Percentiles rank a stretch among this genome's conserved stretches.
Conservation (phyloP, 257 asterid species). For the Primulina huaijiensis region DNA sequence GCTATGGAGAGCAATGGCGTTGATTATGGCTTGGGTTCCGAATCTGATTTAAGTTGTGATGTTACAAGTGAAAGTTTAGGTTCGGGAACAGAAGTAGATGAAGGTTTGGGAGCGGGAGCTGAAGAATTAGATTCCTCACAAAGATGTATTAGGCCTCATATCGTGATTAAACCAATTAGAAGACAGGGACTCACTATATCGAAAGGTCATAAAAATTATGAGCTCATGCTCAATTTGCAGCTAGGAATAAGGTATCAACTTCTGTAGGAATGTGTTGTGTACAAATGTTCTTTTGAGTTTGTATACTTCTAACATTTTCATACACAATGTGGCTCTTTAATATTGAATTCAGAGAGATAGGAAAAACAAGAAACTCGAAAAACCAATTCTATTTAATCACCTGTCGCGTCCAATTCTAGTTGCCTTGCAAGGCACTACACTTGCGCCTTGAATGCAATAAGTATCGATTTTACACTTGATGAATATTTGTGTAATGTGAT, state of each 20-base stretch:
- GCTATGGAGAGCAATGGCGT: conserved; percentile 40
- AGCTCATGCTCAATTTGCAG: conserved; percentile 93
- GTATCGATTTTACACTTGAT: background rate
- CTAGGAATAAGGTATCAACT: conserved; percentile 79
- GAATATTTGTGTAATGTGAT: background rate
- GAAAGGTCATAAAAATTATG: conserved; percentile 82
- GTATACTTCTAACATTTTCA: background rate
- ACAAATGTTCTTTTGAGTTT: background rate
- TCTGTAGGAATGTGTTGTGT: conserved; percentile 5
- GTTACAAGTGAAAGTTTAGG: conserved; percentile 34
- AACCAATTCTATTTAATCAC: background rate
- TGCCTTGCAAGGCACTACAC: background rate
- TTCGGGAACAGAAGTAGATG: conserved; percentile 35
- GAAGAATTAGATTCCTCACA: conserved; percentile 38
- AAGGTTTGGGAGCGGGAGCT: conserved; percentile 27
- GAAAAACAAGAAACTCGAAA: background rate
- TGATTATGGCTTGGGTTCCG: conserved; percentile 38
- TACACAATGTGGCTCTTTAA: background rate
- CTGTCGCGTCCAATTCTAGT: background rate
- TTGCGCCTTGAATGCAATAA: background rate
- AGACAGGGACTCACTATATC: conserved; percentile 65
- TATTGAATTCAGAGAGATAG: background rate
- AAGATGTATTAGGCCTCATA: conserved; percentile 34
- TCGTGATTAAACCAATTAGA: conserved; percentile 51
- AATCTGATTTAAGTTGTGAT: conserved; percentile 51